Base-by-base conservation (phyloP, 139 green algal species). In the Spirogloea muscicola region DNA sequence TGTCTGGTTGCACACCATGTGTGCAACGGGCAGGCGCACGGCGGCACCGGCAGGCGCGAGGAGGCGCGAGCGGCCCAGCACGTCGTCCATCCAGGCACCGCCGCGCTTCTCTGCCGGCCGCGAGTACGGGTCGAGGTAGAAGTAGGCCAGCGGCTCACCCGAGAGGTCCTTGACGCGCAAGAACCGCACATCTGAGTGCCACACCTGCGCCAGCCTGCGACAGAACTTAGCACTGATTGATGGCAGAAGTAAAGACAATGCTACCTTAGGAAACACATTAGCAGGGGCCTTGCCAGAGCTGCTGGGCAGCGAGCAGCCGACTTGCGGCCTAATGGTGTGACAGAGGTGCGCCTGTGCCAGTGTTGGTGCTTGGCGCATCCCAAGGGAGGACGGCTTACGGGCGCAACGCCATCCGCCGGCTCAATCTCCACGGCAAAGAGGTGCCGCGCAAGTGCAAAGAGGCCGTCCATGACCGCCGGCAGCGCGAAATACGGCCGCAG, bases 1-100 rank as follows among this genome's bases (percentile, higher is more conserved):
- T 31, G 86, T 90, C 83, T 97, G 90, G 83, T 97, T 94, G 87
- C 89, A 93, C 40, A 98, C 93, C 92, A 98, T 97, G 86, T 97
- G 93, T 4, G 91, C 94, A 3, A 94, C 86, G 31, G 93, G 93
- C 59, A 98, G 91, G 1, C 93, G 90, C 37, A 93, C 87, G 1
- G 82, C 59, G n/a, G 82, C 76, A 6, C 76, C 68, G 2, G 31
- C 21, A 44, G 48, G 6, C 82, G 76, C 83, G 18, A 87, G 59
- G 46, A 90, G 62, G 27, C 18, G 31, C 57, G 69, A 85, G 55
- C 86, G 75, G 33, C 81, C 77, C 27, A 89, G 61, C 51, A 95
- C 91, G 82, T 95, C 91, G 37, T 93, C 90, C 92, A 97, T 97
- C 86, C 93, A 98, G 0, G 93, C 93, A 18, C 93, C 93, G 7